phyloP scores from a whole-genome alignment of 768 basidiomycete species.

The Lentinula sp. region DNA sequence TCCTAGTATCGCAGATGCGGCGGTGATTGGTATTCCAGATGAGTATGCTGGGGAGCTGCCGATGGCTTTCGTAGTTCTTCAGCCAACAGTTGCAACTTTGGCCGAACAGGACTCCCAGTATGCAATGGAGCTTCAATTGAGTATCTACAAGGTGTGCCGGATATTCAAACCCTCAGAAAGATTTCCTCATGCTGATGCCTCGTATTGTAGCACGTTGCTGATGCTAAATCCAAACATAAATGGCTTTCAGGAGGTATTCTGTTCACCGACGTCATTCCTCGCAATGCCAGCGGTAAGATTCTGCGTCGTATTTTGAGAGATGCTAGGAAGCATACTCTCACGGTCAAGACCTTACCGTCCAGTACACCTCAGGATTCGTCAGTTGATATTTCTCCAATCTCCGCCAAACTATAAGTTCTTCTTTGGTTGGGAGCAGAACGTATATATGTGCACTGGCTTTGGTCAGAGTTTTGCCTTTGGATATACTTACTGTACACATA shows the following conservation, averaged over 20 bases:
- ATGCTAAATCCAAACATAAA: slow-evolving; percentile 30
- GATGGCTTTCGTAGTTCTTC: slow-evolving; percentile 43
- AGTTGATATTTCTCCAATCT: not conserved
- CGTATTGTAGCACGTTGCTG: slow-evolving; percentile 20
- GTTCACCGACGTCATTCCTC: slow-evolving; percentile 33
- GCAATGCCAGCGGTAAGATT: slow-evolving; percentile 34
- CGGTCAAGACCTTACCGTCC: not conserved
- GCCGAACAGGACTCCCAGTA: slow-evolving; percentile 10
- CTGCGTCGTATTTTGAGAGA: slow-evolving; percentile 31
- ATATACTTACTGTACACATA: too few species aligned
- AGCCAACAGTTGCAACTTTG: slow-evolving; percentile 21
- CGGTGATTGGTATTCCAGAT: slow-evolving; percentile 42
- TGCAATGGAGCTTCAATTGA: slow-evolving; percentile 6
- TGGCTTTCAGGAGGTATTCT: slow-evolving; percentile 31
- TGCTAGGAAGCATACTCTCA: not conserved
- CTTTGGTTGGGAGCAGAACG: not conserved
- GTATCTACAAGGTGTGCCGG: slow-evolving; percentile 1
- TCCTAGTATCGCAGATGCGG: slow-evolving; percentile 31
- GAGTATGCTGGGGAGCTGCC: slow-evolving; percentile 50
- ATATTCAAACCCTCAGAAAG: not conserved
- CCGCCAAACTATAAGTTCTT: not conserved
- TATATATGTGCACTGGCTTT: not conserved
- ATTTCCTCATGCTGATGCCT: not conserved
- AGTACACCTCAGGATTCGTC: not conserved
- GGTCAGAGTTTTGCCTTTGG: not conserved